phyloP scores from a whole-genome alignment of 208 protist genomes.

The Angomonas desouzai region DNA sequence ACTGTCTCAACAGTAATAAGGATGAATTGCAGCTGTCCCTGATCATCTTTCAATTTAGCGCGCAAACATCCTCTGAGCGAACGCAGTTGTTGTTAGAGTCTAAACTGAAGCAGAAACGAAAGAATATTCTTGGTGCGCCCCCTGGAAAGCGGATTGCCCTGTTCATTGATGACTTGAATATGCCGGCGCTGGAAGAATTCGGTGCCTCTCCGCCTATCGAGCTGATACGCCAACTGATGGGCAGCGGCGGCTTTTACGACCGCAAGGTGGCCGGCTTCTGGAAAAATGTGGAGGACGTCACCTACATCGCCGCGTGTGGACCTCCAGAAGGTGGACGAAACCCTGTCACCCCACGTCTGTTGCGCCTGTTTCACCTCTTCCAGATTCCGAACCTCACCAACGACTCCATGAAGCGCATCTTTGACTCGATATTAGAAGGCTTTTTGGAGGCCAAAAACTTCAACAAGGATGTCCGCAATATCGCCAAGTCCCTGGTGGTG shows the following conservation, averaged over 20 bases:
- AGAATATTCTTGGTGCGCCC: conserved; percentile 94
- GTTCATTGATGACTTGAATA: conserved; percentile 98
- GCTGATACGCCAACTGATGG: conserved; percentile 96
- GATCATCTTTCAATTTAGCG: conserved; percentile 94
- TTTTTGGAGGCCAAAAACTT: conserved; percentile 90
- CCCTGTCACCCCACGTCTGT: conserved; percentile 89
- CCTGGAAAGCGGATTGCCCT: conserved; percentile 92
- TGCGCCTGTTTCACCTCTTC: conserved; percentile 94
- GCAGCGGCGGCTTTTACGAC: conserved; percentile 96
- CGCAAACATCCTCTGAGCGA: conserved; percentile 92
- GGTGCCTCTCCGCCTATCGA: conserved; percentile 97
- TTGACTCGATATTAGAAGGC: conserved; percentile 89
- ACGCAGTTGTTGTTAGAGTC: conserved; percentile 97
- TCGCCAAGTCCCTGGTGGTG: conserved; percentile 72
- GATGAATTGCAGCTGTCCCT: conserved; percentile 74
- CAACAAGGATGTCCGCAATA: conserved; percentile 60
- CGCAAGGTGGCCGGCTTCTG: conserved; percentile 92
- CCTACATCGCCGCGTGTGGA: conserved; percentile 93
- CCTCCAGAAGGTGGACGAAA: conserved; percentile 96
- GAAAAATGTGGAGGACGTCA: conserved; percentile 94
- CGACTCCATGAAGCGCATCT: conserved; percentile 94
- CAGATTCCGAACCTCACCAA: conserved; percentile 92
- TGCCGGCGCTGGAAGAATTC: conserved; percentile 96
- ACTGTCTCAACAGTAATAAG: conserved; percentile 76
- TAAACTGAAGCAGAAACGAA: conserved; percentile 95